Percentiles rank a stretch among this genome's conserved stretches.
phyloP scores from a whole-genome alignment of 139 green algal species.

The Asterochloris erici region DNA sequence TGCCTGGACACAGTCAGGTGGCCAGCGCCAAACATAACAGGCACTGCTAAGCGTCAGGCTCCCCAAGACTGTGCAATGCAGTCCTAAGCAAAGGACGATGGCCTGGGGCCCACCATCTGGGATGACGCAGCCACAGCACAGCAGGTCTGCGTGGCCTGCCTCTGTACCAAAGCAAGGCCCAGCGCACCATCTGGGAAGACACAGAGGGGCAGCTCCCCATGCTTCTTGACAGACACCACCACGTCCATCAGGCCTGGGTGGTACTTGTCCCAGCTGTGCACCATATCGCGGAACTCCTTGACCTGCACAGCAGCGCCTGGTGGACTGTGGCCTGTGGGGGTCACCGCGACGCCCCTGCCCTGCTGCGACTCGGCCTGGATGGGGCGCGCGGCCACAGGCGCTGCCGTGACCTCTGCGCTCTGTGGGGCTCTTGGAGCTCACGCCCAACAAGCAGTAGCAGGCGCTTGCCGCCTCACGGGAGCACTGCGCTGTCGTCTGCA shows the following conservation, averaged over 20 bases:
- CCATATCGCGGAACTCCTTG: slow-evolving; percentile 59
- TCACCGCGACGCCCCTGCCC: no score
- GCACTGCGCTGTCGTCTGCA: no score
- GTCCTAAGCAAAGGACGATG: background rate
- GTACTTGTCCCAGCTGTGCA: slow-evolving; percentile 19
- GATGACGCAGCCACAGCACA: background rate
- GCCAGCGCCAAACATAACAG: background rate
- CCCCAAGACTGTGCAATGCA: background rate
- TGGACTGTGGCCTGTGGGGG: no score
- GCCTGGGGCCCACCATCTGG: background rate
- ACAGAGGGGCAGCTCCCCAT: slow-evolving; percentile 40
- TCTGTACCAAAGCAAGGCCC: no score
- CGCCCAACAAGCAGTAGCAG: no score
- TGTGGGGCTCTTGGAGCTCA: no score
- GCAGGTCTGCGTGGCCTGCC: background rate
- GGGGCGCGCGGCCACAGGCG: no score
- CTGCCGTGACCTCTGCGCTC: no score
- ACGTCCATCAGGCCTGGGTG: slow-evolving; percentile 61
- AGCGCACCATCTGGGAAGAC: slow-evolving; percentile 4
- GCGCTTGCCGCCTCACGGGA: no score
- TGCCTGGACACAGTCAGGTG: background rate
- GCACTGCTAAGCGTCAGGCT: background rate
- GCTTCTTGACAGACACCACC: slow-evolving; percentile 55
- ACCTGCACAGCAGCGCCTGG: slow-evolving; percentile 36
- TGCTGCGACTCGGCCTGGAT: no score